A percentile compares a stretch with the other conserved stretches of the same genome.
Conservation (phyloP, 164 flowering plant species). For the Aristolochia contorta region DNA sequence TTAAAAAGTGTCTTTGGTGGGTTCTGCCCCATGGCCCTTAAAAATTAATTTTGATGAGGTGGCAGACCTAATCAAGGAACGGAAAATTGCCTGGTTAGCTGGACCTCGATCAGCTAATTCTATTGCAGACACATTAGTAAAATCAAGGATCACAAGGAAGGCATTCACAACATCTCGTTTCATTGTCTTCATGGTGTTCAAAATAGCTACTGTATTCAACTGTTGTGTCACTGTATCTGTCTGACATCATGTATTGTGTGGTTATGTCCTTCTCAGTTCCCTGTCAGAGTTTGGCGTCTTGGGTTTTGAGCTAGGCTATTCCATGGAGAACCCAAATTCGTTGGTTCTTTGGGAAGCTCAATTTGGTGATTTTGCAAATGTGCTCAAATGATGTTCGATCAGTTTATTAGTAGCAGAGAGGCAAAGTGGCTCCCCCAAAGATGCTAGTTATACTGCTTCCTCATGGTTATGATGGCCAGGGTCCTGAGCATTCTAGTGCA, state of each 20-base stretch:
- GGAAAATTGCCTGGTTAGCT: no score
- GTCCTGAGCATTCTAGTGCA: constrained; percentile 98
- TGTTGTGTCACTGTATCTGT: neutral
- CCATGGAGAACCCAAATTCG: constrained; percentile 95
- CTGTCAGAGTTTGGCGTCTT: constrained; percentile 98
- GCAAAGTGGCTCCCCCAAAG: constrained; percentile 97
- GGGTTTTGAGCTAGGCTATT: constrained; percentile 96
- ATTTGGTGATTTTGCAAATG: constrained; percentile 97
- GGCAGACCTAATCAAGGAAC: no score
- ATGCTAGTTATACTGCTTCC: constrained; percentile 94
- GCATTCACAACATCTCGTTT: no score
- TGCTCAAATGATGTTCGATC: constrained; percentile 97
- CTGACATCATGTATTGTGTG: neutral
- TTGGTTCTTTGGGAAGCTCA: constrained; percentile 98
- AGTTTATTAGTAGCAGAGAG: constrained; percentile 94
- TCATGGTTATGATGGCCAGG: constrained; percentile 99
- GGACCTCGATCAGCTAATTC: no score
- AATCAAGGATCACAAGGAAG: no score
- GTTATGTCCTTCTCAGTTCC: constrained; percentile 44
- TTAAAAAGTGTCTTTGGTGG: no score
- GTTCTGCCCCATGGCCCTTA: no score
- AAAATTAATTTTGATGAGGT: no score
- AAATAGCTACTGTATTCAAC: neutral
- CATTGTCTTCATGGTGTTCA: neutral
- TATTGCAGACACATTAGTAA: no score